Evolutionary conservation across 805 yeast species (phyloP).

Genomic region (Teunomyces atbi): DNA sequence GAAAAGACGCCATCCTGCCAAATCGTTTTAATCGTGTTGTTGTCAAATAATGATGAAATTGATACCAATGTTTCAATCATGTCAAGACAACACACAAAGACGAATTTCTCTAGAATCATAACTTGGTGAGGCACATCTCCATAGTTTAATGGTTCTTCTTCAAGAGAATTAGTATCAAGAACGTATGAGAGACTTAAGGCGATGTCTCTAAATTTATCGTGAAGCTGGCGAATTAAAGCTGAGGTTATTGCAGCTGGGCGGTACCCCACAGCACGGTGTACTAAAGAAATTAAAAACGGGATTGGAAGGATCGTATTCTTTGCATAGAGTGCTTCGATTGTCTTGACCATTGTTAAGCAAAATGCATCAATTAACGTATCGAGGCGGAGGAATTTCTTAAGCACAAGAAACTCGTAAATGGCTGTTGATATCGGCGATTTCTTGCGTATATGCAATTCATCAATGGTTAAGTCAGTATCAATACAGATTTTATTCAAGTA

Average conservation of each 20-base stretch:
- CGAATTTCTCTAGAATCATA: constrained; percentile 45
- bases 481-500: constrained; percentile 33
- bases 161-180: constrained; percentile 24
- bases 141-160: constrained; percentile 26
- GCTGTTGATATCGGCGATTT: constrained; percentile 37
- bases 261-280: constrained; percentile 55
- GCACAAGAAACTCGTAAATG: constrained; percentile 43
- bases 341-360: constrained; percentile 17
- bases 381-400: constrained; percentile 45
- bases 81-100: constrained; percentile 53
- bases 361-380: constrained; percentile 50
- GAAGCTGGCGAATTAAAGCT: constrained; percentile 23
- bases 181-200: constrained; percentile 21
- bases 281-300: constrained; percentile 60
- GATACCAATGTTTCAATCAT: constrained; percentile 48
- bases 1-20: constrained; percentile 32
- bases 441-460: constrained; percentile 20
- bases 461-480: constrained; percentile 17
- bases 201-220: constrained; percentile 15
- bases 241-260: constrained; percentile 59
- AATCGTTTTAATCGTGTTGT: constrained; percentile 14
- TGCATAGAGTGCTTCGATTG: constrained; percentile 30
- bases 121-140: constrained; percentile 32
- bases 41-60: constrained; percentile 24
- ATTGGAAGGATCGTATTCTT: constrained; percentile 36